Base-by-base conservation (phyloP, 176 grass and related monocot genomes). In the Luzula sylvatica region DNA sequence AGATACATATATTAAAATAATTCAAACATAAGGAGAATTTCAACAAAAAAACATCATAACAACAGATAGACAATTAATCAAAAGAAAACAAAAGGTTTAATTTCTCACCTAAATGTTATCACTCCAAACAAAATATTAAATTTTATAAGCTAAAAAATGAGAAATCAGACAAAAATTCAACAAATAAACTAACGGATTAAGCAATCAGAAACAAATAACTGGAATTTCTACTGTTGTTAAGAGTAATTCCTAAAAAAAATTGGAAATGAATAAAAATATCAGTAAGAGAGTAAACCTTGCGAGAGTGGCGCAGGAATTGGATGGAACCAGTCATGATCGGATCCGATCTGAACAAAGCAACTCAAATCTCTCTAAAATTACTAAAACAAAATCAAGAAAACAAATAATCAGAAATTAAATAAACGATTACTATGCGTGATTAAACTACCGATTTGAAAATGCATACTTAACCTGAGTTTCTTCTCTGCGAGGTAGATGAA, bases 241-340 rank as follows among this genome's bases (percentile, higher is more conserved):
- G 20, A 40, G 9, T 7, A 38, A 46, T 6, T 48, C 23, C 51
- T 15, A 20, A 15, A 58, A 23, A 39, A 28, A 62, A 19, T 63
- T 13, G 18, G n/a, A n/a, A 11, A 26, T 60, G 15, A 24, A 23
- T 11, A 17, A 63, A 14, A 23, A 12, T 14, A 46, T 21, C 19
- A 8, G n/a, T 12, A 63, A 26, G 18, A 1, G 12, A n/a, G 42
- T 19, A 3, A 35, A 92, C 86, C 86, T 92, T 85, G 86, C 86
- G 76, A 23, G 81, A 92, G 64, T 75, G 86, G 32, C 80, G 86
- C 23, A 92, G 80, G 27, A 92, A 66, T 20, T 81, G 59, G 21
- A 68, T 63, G 35, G 86, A 64, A 41, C 60, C 46, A 64, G 60
- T 47, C 60, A 64, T 64, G 44, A 21, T 64, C 60, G 60, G 56